Percentiles rank a stretch among this genome's conserved stretches.
Conservation (phyloP, 495 filamentous ascomycete species). For the Neurospora tetrasperma region DNA sequence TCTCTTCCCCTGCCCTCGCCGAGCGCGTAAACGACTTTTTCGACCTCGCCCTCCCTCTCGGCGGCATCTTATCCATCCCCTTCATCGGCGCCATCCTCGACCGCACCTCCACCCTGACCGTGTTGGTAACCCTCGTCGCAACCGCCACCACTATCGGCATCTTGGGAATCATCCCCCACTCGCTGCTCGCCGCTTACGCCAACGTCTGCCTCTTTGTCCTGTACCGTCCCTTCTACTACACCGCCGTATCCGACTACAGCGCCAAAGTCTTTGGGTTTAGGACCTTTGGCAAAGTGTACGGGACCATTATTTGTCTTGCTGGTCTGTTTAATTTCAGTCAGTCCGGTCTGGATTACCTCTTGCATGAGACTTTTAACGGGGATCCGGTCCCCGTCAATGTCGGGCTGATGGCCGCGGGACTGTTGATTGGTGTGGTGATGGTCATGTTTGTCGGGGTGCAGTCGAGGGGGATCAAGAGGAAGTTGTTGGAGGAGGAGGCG, state of each 20-base stretch:
- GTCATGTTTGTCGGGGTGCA: conserved; percentile 47
- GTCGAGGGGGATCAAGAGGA: conserved; percentile 19
- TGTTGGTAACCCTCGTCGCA: conserved; percentile 62
- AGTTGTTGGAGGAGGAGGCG: conserved; percentile 30
- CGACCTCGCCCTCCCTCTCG: conserved; percentile 78
- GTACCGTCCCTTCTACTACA: conserved; percentile 70
- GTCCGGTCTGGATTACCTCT: conserved; percentile 64
- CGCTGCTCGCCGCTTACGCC: conserved; percentile 56
- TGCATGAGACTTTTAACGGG: conserved; percentile 57
- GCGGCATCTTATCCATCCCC: conserved; percentile 74
- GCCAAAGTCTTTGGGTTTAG: conserved; percentile 95
- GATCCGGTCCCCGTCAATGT: conserved; percentile 76
- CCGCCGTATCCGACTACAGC: conserved; percentile 68
- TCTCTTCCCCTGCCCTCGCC: conserved; percentile 49
- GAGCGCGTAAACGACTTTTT: conserved; percentile 68
- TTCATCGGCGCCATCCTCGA: conserved; percentile 84
- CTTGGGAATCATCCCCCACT: conserved; percentile 61
- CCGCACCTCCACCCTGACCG: conserved; percentile 58
- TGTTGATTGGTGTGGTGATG: conserved; percentile 48
- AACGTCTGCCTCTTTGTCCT: conserved; percentile 73
- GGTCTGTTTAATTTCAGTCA: conserved; percentile 85
- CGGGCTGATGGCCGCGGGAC: conserved; percentile 48
- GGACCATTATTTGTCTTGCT: conserved; percentile 81
- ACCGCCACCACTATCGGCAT: conserved; percentile 69
- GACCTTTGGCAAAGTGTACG: conserved; percentile 93